Evolutionary conservation across 2,329 filamentous ascomycete genomes (phyloP).

Genomic region (Diaporthe nobilis): DNA sequence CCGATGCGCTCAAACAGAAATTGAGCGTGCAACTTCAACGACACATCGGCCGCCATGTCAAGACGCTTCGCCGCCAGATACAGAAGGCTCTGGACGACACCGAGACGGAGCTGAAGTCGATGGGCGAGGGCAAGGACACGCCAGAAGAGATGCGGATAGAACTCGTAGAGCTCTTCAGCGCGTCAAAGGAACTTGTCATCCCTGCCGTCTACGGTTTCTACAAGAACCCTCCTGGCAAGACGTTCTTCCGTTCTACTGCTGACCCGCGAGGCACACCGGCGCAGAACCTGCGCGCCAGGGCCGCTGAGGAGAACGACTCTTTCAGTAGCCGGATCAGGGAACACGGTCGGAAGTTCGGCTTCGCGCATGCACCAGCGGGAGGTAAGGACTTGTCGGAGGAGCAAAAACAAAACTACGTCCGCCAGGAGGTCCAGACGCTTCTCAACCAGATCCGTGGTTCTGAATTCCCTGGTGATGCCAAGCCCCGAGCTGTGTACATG

Average conservation of each 20-base stretch:
- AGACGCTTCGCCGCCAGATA: conserved; percentile 64
- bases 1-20: conserved; percentile 61
- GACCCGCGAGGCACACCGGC: conserved; percentile 65
- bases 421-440: conserved; percentile 63
- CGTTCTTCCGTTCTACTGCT: conserved; percentile 65
- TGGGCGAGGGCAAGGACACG: conserved; percentile 66
- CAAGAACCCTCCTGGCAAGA: conserved; percentile 67
- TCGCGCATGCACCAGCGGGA: conserved; percentile 48
- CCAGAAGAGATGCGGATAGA: conserved; percentile 68
- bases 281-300: conserved; percentile 65
- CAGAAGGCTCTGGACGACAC: conserved; percentile 64
- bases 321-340: conserved; percentile 64
- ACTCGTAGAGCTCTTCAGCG: conserved; percentile 67
- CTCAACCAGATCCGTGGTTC: conserved; percentile 66
- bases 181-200: conserved; percentile 67
- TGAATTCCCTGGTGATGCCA: conserved; percentile 66
- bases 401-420: conserved; percentile 63
- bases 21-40: conserved; percentile 65
- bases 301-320: conserved; percentile 65
- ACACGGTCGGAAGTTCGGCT: conserved; percentile 64
- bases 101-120: conserved; percentile 63
- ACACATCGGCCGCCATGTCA: conserved; percentile 67
- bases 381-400: conserved; percentile 43
- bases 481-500: conserved; percentile 67
- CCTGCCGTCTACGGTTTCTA: conserved; percentile 68